A percentile compares a stretch with the other conserved stretches of the same genome.
Conservation (phyloP, 495 filamentous ascomycete species). For the Clohesyomyces aquaticus region DNA sequence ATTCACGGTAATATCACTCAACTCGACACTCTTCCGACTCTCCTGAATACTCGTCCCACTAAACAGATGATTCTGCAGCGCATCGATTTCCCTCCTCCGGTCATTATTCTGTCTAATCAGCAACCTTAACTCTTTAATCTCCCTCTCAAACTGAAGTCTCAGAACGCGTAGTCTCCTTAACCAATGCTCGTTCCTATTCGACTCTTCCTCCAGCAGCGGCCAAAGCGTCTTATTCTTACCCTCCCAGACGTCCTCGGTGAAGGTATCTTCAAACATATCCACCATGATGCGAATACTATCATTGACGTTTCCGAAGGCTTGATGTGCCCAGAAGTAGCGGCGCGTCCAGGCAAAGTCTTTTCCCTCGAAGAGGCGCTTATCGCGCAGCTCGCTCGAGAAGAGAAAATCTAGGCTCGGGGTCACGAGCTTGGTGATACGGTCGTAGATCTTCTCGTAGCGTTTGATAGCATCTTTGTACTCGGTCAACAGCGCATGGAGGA, state of each 20-base stretch:
- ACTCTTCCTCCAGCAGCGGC: conserved; percentile 45
- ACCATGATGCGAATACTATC: conserved; percentile 59
- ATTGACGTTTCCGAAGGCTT: conserved; percentile 60
- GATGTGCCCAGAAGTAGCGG: conserved; percentile 62
- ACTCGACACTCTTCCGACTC: conserved; percentile 46
- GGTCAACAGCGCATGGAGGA: conserved; percentile 53
- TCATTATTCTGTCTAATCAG: conserved; percentile 40
- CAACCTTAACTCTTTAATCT: conserved; percentile 38
- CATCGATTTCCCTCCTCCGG: conserved; percentile 44
- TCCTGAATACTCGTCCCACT: conserved; percentile 51
- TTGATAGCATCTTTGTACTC: conserved; percentile 59
- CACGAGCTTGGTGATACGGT: conserved; percentile 54
- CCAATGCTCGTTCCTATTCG: conserved; percentile 37
- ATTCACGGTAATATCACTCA: conserved; percentile 48
- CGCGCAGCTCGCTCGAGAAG: conserved; percentile 55
- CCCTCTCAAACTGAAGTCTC: conserved; percentile 36
- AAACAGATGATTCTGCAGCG: conserved; percentile 51
- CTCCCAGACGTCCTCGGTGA: conserved; percentile 57
- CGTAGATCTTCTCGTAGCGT: conserved; percentile 53
- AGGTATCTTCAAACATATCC: conserved; percentile 53
- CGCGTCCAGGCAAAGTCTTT: conserved; percentile 57
- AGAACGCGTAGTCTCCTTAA: conserved; percentile 32
- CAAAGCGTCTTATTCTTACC: conserved; percentile 54
- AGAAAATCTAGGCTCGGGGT: conserved; percentile 60
- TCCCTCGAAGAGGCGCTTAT: conserved; percentile 62